Percentiles rank a stretch among this genome's conserved stretches.
phyloP scores from a whole-genome alignment of 768 basidiomycete species.

The Pleurotus salmoneostramineus region DNA sequence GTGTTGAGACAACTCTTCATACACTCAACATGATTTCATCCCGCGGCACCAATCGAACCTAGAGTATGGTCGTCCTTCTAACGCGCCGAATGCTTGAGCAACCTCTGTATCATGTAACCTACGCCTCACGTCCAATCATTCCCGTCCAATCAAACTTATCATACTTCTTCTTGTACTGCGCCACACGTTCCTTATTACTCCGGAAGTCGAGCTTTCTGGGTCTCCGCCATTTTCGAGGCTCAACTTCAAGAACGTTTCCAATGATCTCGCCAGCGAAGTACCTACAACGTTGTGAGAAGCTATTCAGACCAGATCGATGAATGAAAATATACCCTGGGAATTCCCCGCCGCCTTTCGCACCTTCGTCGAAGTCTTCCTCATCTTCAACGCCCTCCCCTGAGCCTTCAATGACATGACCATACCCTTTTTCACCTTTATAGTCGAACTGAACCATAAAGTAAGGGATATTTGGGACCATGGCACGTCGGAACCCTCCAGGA shows the following conservation, averaged over 20 bases:
- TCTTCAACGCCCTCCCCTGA: conserved; percentile 61
- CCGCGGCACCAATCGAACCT: too few species aligned
- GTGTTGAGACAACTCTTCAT: too few species aligned
- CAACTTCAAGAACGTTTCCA: conserved; percentile 85
- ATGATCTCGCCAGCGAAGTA: conserved; percentile 96
- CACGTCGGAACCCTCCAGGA: conserved; percentile 90
- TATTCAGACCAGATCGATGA: background rate
- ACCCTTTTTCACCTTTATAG: conserved; percentile 95
- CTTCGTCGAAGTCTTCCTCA: conserved; percentile 69
- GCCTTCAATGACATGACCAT: conserved; percentile 98
- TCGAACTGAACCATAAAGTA: conserved; percentile 99
- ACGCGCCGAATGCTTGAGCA: too few species aligned
- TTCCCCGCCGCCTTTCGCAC: conserved; percentile 86
- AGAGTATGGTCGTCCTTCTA: too few species aligned
- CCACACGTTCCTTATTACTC: conserved; percentile 67
- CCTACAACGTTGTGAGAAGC: conserved; percentile 32
- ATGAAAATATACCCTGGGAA: conserved; percentile 70
- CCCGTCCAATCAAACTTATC: conserved; percentile 80
- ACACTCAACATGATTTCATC: too few species aligned
- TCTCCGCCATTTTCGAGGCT: conserved; percentile 81
- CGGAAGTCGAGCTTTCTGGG: conserved; percentile 72
- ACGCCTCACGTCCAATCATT: conserved; percentile 44
- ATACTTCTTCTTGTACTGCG: conserved; percentile 70
- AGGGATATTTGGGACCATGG: conserved; percentile 94
- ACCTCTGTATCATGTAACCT: too few species aligned